Evolutionary conservation across 208 protist genomes (phyloP), one percentile per base, ranked within the genome.

Genomic region (Crithidia fasciculata): DNA sequence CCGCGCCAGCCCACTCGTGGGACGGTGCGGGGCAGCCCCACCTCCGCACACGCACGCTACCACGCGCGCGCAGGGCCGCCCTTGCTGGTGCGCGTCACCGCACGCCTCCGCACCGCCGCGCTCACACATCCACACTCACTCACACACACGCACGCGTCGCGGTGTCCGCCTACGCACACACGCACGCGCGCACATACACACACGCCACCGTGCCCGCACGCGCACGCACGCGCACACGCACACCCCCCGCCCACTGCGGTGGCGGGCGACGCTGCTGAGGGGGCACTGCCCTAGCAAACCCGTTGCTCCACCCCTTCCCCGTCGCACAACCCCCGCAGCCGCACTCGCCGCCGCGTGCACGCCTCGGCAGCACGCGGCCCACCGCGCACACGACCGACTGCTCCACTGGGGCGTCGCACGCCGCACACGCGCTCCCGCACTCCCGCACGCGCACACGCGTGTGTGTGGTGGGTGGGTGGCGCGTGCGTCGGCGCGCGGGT

Each of bases 201-300:
- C n/a, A n/a, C n/a, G n/a, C n/a, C n/a, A 56, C 56, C 49, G 67
- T 44, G 56, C 36, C 56, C 56, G 15, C 67, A 16, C n/a, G 40
- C 41, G 18, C 56, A 45, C 56, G 41, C 66, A 72, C 67, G n/a
- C 39, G 15, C 56, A 9, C 58, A 50, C 58, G 41, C 58, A 18
- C 58, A 66, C 47, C 56, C 50, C 58, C 45, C 57, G 57, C 69
- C 66, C 58, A 28, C 28, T 40, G 60, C 69, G 52, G 69, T 58
- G 69, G 69, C 58, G 58, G 58, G 61, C 39, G 69, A 66, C 58
- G 69, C 69, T 44, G 50, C 57, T 28, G 15, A 61, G 37, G 61
- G 56, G 56, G 54, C 28, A 60, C 69, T 28, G 28, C 58, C 63
- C 57, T 82, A 88, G 84, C 84, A 88, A 88, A 85, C 84, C 76